Base-by-base conservation (phyloP, 176 grass and related monocot genomes). In the Tuctoria greenei region DNA sequence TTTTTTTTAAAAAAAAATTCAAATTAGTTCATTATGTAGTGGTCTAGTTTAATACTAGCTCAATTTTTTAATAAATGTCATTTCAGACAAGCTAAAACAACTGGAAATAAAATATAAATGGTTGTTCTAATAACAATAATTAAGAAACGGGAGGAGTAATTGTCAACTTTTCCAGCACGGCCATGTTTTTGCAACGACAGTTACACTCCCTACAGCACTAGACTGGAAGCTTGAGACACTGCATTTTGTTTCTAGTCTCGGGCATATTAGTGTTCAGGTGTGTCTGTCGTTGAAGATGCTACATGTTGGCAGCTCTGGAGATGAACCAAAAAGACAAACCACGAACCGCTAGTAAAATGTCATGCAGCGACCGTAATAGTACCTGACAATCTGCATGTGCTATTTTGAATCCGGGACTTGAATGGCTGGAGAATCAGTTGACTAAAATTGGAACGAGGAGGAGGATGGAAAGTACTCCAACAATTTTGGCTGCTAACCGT, bases 331-430 rank as follows among this genome's bases (percentile, higher is more conserved):
- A 58, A 58, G 71, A 38, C 39, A 24, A 18, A n/a, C 15, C 40
- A 31, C 26, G 37, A 43, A 24, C 8, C 50, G 61, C 9, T 5
- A 38, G 37, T n/a, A 37, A 31, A 75, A 41, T 8, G 17, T 17
- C 40, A 24, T 24, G 40, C 63, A 51, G n/a, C 54, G 64, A 69
- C 72, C 72, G 76, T 69, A 10, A 83, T 69, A 10, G 78, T 18
- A 31, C 31, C 31, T 31, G 31, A 31, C 1, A 3, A 49, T 13
- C 35, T 26, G 36, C 35, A 57, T 17, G 54, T 44, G 24, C 47
- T 71, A 44, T 44, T 66, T 66, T 15, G 10, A 3, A 31, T 31
- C 31, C 31, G 31, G 31, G 31, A 31, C 31, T 75, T 16, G 50
- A 27, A 39, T 10, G 66, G 31, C 12, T 36, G 3, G 18, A 36